Evolutionary conservation across 768 basidiomycete species (phyloP), one percentile per base, ranked within the genome.

Genomic region (Jaapia argillacea): DNA sequence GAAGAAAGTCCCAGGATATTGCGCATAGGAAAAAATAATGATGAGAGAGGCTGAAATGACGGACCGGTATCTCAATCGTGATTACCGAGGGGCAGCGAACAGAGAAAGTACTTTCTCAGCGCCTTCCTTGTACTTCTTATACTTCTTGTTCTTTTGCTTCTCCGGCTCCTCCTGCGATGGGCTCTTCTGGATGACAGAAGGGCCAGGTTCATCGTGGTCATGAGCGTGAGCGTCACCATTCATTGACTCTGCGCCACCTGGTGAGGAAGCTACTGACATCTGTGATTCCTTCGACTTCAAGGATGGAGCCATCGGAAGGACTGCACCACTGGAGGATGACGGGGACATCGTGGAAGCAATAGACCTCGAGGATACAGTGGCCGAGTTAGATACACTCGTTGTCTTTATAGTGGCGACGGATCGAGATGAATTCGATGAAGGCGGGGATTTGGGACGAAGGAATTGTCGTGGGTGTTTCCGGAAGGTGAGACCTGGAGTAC

Each of bases 71-170:
- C n/a, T n/a, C n/a, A n/a, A n/a, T n/a, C n/a, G n/a, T n/a, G n/a
- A n/a, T n/a, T 33, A 33, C 16, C 62, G 81, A 47, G 83, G 81
- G 22, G 82, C 76, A 35, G 81, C 81, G 60, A 90, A 89, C 49
- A 90, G 66, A 24, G 85, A 85, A 45, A 90, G 70, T 44, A 90
- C 74, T 51, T 89, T 89, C 68, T 88, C 86, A 2, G 87, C 85
- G 48, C 81, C 83, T 56, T 87, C 81, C 65, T 88, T 89, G 67
- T 86, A 85, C 65, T 81, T 87, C 71, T 81, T 85, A 61, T 86
- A 59, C 62, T 83, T 88, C 68, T 76, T 85, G 55, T 60, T 78
- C 74, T 74, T 81, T 48, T 67, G 66, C 57, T 76, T 80, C 54
- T 79, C 73, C n/a, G 70, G 66, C 45, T 74, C 66, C 41, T 71